Evolutionary conservation across 352 stramenopile genomes (phyloP).

Genomic region (Achlya hypogyna): DNA sequence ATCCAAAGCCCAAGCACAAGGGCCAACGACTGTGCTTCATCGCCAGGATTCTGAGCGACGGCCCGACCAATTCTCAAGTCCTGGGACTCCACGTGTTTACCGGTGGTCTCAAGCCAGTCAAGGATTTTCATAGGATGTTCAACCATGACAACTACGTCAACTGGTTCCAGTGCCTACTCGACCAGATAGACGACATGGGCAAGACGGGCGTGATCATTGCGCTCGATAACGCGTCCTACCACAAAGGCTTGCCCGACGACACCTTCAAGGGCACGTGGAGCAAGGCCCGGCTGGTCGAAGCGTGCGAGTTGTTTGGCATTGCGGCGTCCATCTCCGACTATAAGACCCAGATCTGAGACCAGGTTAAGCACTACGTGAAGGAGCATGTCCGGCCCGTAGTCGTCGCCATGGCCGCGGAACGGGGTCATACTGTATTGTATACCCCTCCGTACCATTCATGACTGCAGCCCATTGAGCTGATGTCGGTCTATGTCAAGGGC

Average conservation of each 20-base stretch:
- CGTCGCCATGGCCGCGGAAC: background rate
- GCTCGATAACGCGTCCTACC: background rate
- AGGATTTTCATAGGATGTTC: background rate
- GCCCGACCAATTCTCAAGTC: background rate
- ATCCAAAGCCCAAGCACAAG: background rate
- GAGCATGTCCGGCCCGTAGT: background rate
- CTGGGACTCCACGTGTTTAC: background rate
- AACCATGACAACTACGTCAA: background rate
- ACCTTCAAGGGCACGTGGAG: background rate
- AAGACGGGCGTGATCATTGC: background rate
- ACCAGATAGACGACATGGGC: background rate
- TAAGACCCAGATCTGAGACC: background rate
- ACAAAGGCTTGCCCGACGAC: background rate
- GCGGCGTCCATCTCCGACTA: background rate
- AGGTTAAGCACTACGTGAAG: constrained; percentile 3
- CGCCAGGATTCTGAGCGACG: background rate
- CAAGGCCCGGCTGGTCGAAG: background rate
- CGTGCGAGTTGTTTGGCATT: background rate
- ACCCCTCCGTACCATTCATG: background rate
- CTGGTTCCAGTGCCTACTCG: background rate
- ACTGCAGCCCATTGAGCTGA: constrained; percentile 1
- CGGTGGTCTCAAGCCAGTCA: background rate
- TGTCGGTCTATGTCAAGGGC: constrained; percentile 4
- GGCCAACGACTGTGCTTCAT: background rate
- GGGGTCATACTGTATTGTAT: background rate